Conservation (phyloP, 163 green algal genomes). For the Chloromonas sp. region DNA sequence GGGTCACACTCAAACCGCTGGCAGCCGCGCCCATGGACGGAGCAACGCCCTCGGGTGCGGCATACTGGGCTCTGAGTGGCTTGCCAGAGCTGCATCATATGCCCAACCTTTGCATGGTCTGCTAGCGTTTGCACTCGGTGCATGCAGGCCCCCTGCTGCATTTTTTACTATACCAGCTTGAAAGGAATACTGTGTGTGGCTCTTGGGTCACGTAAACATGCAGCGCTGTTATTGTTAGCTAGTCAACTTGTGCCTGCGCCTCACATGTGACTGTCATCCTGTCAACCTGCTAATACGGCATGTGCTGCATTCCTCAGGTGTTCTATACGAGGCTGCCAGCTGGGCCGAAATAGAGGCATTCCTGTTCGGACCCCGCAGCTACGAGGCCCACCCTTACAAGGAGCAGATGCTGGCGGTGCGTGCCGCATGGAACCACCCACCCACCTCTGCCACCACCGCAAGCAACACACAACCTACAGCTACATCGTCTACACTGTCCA, state of each 20-base stretch:
- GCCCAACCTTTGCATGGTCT: background rate
- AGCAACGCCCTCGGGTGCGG: background rate
- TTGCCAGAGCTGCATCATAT: background rate
- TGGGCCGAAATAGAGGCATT: background rate
- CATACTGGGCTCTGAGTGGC: background rate
- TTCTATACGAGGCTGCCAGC: background rate
- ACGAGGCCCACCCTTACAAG: background rate
- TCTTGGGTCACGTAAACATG: no score
- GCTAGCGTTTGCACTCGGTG: background rate
- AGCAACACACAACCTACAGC: no score
- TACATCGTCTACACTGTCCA: no score
- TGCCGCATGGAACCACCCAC: background rate
- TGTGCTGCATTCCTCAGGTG: background rate
- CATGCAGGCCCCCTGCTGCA: no score
- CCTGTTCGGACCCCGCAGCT: background rate
- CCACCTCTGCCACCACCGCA: background rate
- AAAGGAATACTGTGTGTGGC: no score
- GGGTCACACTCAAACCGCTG: constrained; percentile 41
- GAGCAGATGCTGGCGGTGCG: background rate
- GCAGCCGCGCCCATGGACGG: constrained; percentile 21
- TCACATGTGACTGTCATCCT: no score
- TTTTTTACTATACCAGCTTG: no score
- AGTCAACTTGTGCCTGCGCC: no score
- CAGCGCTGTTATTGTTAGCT: no score
- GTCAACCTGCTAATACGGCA: no score